A percentile compares a stretch with the other conserved stretches of the same genome.
phyloP scores from a whole-genome alignment of 2,329 filamentous ascomycete genomes.

The Uncinocarpus reesii region DNA sequence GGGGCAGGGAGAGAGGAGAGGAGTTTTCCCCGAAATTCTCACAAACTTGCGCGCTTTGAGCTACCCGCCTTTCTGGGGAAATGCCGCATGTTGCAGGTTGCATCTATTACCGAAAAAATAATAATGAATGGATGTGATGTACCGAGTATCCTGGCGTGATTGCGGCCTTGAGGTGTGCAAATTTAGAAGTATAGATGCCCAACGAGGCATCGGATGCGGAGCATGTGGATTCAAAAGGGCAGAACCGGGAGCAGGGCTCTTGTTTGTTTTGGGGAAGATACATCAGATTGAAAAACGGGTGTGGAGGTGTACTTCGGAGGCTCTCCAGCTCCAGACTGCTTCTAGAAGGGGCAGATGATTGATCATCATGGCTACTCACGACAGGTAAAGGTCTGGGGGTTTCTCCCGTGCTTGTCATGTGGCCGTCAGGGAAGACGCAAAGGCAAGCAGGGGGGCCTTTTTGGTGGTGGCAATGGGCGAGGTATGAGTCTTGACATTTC shows the following conservation, averaged over 20 bases:
- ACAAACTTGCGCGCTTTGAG: not conserved
- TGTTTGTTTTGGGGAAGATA: too few species aligned
- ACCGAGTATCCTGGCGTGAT: not conserved
- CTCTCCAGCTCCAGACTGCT: too few species aligned
- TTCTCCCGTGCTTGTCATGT: too few species aligned
- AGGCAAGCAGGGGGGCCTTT: too few species aligned
- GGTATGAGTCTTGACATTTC: not conserved
- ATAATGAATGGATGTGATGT: not conserved
- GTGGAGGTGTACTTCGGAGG: too few species aligned
- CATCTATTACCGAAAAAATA: not conserved
- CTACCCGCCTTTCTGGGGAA: slow-evolving; percentile 4
- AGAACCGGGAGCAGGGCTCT: not conserved
- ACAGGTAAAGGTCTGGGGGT: too few species aligned
- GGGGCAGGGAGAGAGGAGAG: not conserved
- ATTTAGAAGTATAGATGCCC: slow-evolving; percentile 6
- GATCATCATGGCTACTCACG: too few species aligned
- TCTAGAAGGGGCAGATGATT: too few species aligned
- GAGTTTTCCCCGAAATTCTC: not conserved
- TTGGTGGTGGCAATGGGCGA: too few species aligned
- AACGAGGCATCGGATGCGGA: slow-evolving; percentile 6
- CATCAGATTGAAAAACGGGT: too few species aligned
- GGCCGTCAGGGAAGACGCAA: too few species aligned
- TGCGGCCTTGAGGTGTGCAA: not conserved
- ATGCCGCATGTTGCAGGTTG: slow-evolving; percentile 1
- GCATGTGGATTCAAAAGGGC: not conserved